Base-by-base conservation (phyloP, 306 rosid genomes). In the Boehmeria nivea region DNA sequence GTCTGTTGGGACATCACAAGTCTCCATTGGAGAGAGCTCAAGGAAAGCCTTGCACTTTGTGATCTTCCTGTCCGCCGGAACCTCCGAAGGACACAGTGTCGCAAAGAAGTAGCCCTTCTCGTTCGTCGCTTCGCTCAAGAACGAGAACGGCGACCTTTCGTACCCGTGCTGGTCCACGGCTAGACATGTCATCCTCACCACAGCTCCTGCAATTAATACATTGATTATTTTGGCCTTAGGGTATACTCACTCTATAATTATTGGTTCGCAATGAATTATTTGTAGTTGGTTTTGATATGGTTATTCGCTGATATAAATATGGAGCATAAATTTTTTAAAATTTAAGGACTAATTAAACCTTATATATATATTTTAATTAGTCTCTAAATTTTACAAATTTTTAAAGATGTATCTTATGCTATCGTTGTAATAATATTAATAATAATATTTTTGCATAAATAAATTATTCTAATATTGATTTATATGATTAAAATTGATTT, bases 61-160 rank as follows among this genome's bases (percentile, higher is more conserved):
- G 10, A 78, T 65, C 67, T 51, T 55, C 45, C 57, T 14, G 4
- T 76, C 54, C 11, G 46, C 71, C 53, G 23, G 31, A 2, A 78
- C 65, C 75, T 84, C 85, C 18, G 38, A 24, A 45, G 66, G 58
- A 36, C 60, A 45, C 34, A 81, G 12, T 0, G 83, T 84, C 46
- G 85, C 85, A 11, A 84, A 59, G 68, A 81, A 84, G 60, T 70
- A 81, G 2, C 83, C 88, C 33, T 66, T 70, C 21, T 21, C 63
- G 42, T 78, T 65, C 3, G 71, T 72, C 63, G 64, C 64, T 0
- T 57, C 73, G 42, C 85, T 75, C 44, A 81, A 49, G 68, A 78
- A 75, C 20, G 77, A 38, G 51, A 67, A 63, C 12, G 79, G 71
- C 37, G 54, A 45, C 31, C 70, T 37, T 60, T 76, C 77, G 4